A percentile compares a stretch with the other conserved stretches of the same genome.
These are phyloP conservation scores for Lichtheimia ramosa DNA, from an alignment of 371 early-diverging fungal species.

Conservation along the genomic window DNA sequence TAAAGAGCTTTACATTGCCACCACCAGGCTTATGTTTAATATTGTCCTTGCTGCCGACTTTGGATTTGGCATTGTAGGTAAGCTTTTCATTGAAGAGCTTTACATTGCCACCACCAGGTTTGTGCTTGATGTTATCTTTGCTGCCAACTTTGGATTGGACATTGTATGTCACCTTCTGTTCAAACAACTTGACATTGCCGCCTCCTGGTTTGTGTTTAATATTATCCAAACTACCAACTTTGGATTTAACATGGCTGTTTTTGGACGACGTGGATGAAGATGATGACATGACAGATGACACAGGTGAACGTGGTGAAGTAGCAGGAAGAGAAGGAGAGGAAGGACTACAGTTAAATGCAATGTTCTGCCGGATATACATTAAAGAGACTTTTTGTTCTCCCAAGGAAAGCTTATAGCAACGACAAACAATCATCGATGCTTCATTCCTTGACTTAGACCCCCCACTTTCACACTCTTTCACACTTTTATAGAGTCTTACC, in stretches of 20 bases:
- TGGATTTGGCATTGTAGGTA: conserved; percentile 11
- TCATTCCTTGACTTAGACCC: conserved; percentile 16
- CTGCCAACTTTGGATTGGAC: conserved; percentile 20
- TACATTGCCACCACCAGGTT: conserved; percentile 17
- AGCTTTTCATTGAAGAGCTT: conserved; percentile 16
- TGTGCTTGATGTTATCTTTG: conserved; percentile 23
- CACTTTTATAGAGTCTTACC: conserved; percentile 1
- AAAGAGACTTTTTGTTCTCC: no score
- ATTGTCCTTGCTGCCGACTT: conserved; percentile 23
- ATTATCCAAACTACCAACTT: conserved; percentile 23
- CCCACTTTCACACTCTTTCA: background rate
- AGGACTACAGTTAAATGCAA: no score
- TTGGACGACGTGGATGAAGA: background rate
- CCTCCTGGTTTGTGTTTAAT: conserved; percentile 21
- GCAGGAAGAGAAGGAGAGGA: background rate
- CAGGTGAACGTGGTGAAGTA: conserved; percentile 7
- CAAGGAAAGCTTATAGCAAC: background rate
- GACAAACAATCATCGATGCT: conserved; percentile 14
- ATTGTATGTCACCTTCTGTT: conserved; percentile 6
- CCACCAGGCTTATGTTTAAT: conserved; percentile 25
- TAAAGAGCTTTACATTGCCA: conserved; percentile 12
- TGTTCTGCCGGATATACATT: no score
- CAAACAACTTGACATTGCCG: conserved; percentile 14
- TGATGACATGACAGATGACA: background rate
- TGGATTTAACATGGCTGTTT: conserved; percentile 14